A percentile compares a stretch with the other conserved stretches of the same genome.
phyloP scores from a whole-genome alignment of 2,329 filamentous ascomycete genomes.

The Colletotrichum sp. region DNA sequence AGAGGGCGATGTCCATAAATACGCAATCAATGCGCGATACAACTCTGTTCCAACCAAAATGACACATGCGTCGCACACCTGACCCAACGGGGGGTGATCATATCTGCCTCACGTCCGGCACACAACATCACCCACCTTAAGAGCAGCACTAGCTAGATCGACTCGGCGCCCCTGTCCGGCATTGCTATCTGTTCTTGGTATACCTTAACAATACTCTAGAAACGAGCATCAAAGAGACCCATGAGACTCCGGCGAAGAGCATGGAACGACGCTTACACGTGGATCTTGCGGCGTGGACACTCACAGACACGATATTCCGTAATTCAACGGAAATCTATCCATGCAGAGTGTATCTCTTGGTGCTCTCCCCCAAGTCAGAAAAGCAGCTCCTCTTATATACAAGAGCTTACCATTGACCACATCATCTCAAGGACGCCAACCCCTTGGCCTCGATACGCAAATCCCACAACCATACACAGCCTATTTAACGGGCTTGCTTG shows the following conservation, averaged over 20 bases:
- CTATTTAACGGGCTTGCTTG: neutral
- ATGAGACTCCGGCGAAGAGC: neutral
- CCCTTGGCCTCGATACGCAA: neutral
- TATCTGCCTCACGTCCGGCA: neutral
- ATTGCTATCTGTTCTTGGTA: fast-evolving
- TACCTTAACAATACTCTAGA: neutral
- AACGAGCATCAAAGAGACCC: neutral
- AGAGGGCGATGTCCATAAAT: neutral
- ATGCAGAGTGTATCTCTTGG: neutral
- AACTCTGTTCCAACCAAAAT: neutral
- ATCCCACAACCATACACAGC: fast-evolving
- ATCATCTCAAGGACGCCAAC: fast-evolving
- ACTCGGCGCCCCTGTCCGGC: fast-evolving
- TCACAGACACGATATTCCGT: too few species aligned
- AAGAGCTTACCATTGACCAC: neutral
- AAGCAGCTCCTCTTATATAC: neutral
- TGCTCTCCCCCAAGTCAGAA: neutral
- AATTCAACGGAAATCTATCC: too few species aligned
- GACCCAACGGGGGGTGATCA: neutral
- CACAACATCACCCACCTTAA: neutral
- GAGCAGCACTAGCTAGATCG: neutral
- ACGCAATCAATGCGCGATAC: fast-evolving
- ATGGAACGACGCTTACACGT: too few species aligned
- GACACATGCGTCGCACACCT: too few species aligned
- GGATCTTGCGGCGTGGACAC: too few species aligned